Percentiles rank a stretch among this genome's conserved stretches.
Conservation (phyloP, 164 flowering plant genomes). For the Tetrastigma voinierianum region DNA sequence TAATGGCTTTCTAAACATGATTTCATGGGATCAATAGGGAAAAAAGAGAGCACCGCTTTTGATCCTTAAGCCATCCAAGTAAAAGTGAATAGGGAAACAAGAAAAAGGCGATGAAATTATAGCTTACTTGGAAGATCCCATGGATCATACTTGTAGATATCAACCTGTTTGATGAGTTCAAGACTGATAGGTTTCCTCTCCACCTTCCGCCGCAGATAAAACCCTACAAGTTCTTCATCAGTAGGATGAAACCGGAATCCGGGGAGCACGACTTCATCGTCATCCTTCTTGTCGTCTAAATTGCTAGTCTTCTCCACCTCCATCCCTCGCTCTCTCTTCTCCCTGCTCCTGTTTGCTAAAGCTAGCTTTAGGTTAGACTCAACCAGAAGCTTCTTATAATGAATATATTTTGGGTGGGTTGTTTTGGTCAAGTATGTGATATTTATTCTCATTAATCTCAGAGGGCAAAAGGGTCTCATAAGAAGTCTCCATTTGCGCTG, state of each 20-base stretch:
- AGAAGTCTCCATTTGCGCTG: no score
- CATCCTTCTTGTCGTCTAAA: not conserved
- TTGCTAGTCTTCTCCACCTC: not conserved
- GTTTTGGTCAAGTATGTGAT: no score
- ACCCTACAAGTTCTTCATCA: slow-evolving; percentile 19
- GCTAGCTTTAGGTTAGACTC: no score
- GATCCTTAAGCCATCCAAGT: no score
- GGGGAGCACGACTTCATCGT: slow-evolving; percentile 3
- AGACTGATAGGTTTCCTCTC: slow-evolving; percentile 23
- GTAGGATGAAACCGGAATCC: slow-evolving; percentile 14
- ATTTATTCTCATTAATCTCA: no score
- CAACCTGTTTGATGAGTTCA: slow-evolving; percentile 34
- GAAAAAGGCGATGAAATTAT: not conserved
- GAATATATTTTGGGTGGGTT: no score
- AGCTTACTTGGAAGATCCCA: slow-evolving; percentile 42
- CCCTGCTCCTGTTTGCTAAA: not conserved
- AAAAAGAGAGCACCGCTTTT: not conserved
- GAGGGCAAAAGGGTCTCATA: no score
- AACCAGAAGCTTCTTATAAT: no score
- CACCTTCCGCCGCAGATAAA: slow-evolving; percentile 14
- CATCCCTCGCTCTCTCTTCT: not conserved
- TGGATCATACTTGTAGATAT: slow-evolving; percentile 34
- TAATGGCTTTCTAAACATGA: no score
- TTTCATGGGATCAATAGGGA: not conserved
- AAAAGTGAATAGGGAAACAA: not conserved